Evolutionary conservation across 1,284 basidiomycete species (phyloP).

Genomic region (Ustilago xerochloae): DNA sequence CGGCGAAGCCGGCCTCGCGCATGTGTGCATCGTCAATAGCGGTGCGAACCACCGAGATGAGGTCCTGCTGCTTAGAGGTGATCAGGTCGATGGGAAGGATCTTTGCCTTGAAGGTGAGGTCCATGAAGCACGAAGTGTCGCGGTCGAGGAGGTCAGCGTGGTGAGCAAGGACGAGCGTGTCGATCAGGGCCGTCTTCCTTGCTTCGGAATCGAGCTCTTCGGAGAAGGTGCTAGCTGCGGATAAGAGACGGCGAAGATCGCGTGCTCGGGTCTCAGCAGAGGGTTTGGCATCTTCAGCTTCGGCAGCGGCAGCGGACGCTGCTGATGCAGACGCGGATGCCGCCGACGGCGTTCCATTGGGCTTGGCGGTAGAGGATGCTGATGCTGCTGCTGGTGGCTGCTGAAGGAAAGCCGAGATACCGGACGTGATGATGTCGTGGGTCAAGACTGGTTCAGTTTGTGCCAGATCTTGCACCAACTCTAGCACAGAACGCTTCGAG

Average conservation of each 20-base stretch:
- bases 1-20: slow-evolving; percentile 53
- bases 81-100: slow-evolving; percentile 58
- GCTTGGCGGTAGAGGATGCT: slow-evolving; percentile 19
- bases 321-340: slow-evolving; percentile 10
- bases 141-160: slow-evolving; percentile 51
- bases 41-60: slow-evolving; percentile 40
- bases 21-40: slow-evolving; percentile 42
- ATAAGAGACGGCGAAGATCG: slow-evolving; percentile 45
- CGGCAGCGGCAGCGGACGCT: slow-evolving; percentile 22
- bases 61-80: slow-evolving; percentile 42
- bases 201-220: slow-evolving; percentile 26
- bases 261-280: slow-evolving; percentile 44
- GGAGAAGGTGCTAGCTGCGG: slow-evolving; percentile 47
- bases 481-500: slow-evolving; percentile 30
- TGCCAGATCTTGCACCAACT: slow-evolving; percentile 25
- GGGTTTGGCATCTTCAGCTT: slow-evolving; percentile 39
- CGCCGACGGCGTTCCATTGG: slow-evolving; percentile 18
- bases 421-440: slow-evolving; percentile 38
- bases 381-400: slow-evolving; percentile 4
- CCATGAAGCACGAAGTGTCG: slow-evolving; percentile 57
- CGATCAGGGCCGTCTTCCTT: slow-evolving; percentile 50
- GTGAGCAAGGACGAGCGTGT: slow-evolving; percentile 63
- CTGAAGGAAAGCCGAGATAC: slow-evolving; percentile 42
- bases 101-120: slow-evolving; percentile 58
- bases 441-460: slow-evolving; percentile 36